Conservation (phyloP, 352 stramenopile species). For the Globisporangium orthogonon region DNA sequence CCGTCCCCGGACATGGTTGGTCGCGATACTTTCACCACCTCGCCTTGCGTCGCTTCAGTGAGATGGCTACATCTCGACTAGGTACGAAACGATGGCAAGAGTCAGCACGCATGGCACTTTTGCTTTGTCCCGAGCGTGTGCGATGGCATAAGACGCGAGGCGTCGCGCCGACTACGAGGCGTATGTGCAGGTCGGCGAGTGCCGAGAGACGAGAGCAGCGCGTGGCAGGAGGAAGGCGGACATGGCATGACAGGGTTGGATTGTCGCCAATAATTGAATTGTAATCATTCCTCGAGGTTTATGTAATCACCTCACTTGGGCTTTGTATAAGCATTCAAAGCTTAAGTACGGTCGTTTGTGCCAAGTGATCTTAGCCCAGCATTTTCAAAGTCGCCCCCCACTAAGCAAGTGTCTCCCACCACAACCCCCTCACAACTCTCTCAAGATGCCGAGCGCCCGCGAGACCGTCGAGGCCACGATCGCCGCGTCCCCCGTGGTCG, state of each 20-base stretch:
- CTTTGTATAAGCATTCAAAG: not conserved
- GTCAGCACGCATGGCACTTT: too few species aligned
- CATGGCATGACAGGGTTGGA: slow-evolving; percentile 1
- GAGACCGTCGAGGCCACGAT: slow-evolving; percentile 66
- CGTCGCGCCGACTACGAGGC: too few species aligned
- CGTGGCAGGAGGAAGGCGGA: not conserved
- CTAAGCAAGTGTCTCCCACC: not conserved
- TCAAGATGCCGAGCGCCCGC: slow-evolving; percentile 51
- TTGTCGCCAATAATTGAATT: not conserved
- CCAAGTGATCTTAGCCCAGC: not conserved
- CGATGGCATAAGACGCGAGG: too few species aligned
- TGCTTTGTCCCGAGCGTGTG: too few species aligned
- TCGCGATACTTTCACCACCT: too few species aligned
- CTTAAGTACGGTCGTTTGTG: not conserved
- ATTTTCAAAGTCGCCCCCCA: slow-evolving; percentile 2
- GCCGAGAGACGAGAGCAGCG: too few species aligned
- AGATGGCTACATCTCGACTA: not conserved
- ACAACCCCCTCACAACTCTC: not conserved
- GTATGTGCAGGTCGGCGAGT: too few species aligned
- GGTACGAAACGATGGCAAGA: too few species aligned
- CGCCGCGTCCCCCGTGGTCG: slow-evolving; percentile 38
- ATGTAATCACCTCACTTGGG: not conserved
- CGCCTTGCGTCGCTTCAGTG: not conserved
- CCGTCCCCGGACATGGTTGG: slow-evolving; percentile 1
- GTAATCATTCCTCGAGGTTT: not conserved